Percentiles rank a stretch among this genome's conserved stretches.
Evolutionary conservation across 2,329 filamentous ascomycete species (phyloP).

Genomic region (Aspergillus flavus): DNA sequence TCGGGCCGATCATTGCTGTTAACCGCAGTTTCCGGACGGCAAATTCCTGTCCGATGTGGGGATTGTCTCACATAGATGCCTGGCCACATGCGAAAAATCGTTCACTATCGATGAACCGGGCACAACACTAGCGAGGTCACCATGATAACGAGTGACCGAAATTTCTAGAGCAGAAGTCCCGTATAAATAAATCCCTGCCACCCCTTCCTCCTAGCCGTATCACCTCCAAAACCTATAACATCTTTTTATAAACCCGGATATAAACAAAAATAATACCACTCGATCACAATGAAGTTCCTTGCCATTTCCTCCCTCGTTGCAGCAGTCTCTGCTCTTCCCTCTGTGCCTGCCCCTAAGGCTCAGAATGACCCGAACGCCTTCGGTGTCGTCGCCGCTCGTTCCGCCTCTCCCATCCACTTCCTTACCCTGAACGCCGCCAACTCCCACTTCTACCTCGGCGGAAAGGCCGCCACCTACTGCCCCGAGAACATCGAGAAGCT

Average conservation of each 20-base stretch:
- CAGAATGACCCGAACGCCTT: constrained; percentile 31
- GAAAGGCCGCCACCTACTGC: constrained; percentile 51
- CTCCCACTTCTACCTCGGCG: constrained; percentile 53
- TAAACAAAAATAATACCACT: neutral
- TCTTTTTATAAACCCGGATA: too few species aligned
- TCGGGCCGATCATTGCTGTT: constrained; percentile 3
- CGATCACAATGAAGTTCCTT: constrained; percentile 30
- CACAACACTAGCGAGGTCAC: neutral
- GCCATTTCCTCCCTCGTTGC: constrained; percentile 27
- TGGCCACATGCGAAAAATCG: neutral
- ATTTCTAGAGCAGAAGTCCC: neutral
- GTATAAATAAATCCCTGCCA: neutral
- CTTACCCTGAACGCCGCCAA: constrained; percentile 49
- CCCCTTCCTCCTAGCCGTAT: neutral
- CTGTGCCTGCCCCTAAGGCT: constrained; percentile 10
- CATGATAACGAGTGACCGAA: neutral
- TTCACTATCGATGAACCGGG: neutral
- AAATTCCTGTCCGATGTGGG: neutral
- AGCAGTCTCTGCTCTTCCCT: constrained; percentile 26
- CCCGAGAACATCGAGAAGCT: constrained; percentile 37
- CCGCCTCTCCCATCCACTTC: constrained; percentile 52
- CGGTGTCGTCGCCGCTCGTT: constrained; percentile 46
- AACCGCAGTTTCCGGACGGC: neutral
- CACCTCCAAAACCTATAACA: neutral
- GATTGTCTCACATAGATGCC: neutral